Evolutionary conservation across 805 yeast genomes (phyloP).

Genomic region (Kodamaea jinghongensis): DNA sequence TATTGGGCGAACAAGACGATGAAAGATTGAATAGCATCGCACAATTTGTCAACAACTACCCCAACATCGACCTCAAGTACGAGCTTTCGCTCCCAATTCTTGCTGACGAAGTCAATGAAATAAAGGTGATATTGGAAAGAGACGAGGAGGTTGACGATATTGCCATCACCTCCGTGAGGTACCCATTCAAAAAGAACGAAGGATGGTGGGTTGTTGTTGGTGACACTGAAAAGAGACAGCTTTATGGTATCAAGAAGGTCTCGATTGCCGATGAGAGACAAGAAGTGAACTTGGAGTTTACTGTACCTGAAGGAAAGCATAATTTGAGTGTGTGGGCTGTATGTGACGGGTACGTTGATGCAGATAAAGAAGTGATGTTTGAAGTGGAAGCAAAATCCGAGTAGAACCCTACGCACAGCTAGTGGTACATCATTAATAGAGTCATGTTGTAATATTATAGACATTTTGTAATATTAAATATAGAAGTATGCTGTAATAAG

Average conservation of each 20-base stretch:
- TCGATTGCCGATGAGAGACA: slow-evolving; percentile 52
- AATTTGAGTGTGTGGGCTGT: slow-evolving; percentile 75
- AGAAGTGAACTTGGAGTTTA: slow-evolving; percentile 50
- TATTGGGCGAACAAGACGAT: slow-evolving; percentile 48
- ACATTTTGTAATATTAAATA: no score
- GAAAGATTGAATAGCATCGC: slow-evolving; percentile 65
- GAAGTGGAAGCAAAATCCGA: slow-evolving; percentile 16
- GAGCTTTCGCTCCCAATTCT: slow-evolving; percentile 38
- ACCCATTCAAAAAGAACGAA: slow-evolving; percentile 60
- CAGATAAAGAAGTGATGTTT: slow-evolving; percentile 75
- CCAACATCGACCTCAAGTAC: slow-evolving; percentile 72
- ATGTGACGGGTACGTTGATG: slow-evolving; percentile 90
- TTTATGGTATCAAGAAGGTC: slow-evolving; percentile 72
- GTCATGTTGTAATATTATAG: no score
- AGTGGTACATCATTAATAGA: no score
- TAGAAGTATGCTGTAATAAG: no score
- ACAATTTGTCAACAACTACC: slow-evolving; percentile 84
- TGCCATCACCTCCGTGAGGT: slow-evolving; percentile 55
- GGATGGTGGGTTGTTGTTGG: slow-evolving; percentile 91
- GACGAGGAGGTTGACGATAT: slow-evolving; percentile 80
- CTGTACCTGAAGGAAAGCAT: slow-evolving; percentile 62
- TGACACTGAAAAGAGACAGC: slow-evolving; percentile 52
- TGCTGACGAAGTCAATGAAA: slow-evolving; percentile 47
- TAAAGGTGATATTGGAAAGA: slow-evolving; percentile 52
- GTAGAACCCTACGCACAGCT: no score